Percentiles rank a stretch among this genome's conserved stretches.
Evolutionary conservation across 2,329 filamentous ascomycete species (phyloP).

Genomic region (Ophiostoma piceae): DNA sequence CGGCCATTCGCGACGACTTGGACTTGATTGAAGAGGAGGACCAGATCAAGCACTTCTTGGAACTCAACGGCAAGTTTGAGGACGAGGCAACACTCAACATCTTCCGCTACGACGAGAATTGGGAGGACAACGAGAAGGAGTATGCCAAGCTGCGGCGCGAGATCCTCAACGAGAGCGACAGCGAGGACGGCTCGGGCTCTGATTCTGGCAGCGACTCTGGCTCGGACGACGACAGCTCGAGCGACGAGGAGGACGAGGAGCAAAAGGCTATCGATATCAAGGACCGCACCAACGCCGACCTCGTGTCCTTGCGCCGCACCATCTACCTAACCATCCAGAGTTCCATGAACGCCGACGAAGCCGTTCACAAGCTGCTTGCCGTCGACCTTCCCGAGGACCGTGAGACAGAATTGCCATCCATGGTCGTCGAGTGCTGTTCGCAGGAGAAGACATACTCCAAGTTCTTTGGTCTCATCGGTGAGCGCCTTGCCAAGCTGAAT

Average conservation of each 20-base stretch:
- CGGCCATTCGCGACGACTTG: constrained; percentile 81
- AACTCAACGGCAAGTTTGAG: constrained; percentile 77
- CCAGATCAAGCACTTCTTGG: constrained; percentile 85
- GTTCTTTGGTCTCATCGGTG: constrained; percentile 90
- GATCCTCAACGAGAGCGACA: constrained; percentile 87
- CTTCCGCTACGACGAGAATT: constrained; percentile 89
- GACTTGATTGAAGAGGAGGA: constrained; percentile 97
- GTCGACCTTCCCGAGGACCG: constrained; percentile 81
- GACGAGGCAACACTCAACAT: constrained; percentile 86
- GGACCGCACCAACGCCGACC: constrained; percentile 91
- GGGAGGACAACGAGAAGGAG: constrained; percentile 82
- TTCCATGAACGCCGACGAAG: constrained; percentile 92
- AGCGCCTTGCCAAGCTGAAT: constrained; percentile 94
- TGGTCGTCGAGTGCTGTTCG: constrained; percentile 95
- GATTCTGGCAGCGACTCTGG: constrained; percentile 31
- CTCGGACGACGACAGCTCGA: constrained; percentile 54
- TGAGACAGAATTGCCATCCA: constrained; percentile 85
- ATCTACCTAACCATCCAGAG: constrained; percentile 99
- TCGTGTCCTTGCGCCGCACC: constrained; percentile 85
- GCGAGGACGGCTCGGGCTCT: constrained; percentile 56
- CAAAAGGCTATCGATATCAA: constrained; percentile 90
- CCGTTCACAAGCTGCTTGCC: constrained; percentile 93
- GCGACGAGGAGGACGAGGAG: constrained; percentile 67
- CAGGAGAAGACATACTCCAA: constrained; percentile 97
- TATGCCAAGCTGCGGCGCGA: constrained; percentile 89